Conservation (phyloP, 2,329 filamentous ascomycete genomes). For the Ploettnerulaceae sp. region DNA sequence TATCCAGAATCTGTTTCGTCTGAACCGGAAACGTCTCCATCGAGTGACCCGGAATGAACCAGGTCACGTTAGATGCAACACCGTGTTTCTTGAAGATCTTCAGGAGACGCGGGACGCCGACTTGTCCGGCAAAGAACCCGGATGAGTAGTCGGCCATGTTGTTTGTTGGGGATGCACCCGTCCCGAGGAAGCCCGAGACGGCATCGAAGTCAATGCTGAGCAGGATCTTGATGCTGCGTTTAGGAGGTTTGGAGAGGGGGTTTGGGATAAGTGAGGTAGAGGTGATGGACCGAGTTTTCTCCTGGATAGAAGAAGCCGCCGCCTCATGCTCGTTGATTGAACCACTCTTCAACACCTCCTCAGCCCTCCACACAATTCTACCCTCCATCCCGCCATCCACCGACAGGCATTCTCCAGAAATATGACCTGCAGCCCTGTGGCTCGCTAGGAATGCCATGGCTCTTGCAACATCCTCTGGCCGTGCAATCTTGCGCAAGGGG, state of each 20-base stretch:
- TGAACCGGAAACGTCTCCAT: constrained; percentile 52
- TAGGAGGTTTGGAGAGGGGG: constrained; percentile 2
- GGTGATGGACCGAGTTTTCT: constrained; percentile 7
- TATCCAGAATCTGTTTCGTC: constrained; percentile 45
- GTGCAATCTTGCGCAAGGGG: constrained; percentile 61
- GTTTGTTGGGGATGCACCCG: constrained; percentile 45
- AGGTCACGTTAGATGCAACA: constrained; percentile 50
- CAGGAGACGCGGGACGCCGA: constrained; percentile 52
- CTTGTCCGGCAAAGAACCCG: constrained; percentile 28
- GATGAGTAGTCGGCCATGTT: constrained; percentile 50
- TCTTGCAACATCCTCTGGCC: constrained; percentile 66
- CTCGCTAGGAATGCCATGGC: constrained; percentile 69
- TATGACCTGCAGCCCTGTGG: constrained; percentile 56
- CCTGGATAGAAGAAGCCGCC: too few species aligned
- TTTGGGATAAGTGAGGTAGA: constrained; percentile 7
- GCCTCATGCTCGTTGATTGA: too few species aligned
- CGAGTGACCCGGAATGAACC: constrained; percentile 57
- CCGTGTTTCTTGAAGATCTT: constrained; percentile 47
- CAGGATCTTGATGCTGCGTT: constrained; percentile 22
- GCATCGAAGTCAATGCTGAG: constrained; percentile 40
- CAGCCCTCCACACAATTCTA: constrained; percentile 42
- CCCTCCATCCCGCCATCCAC: constrained; percentile 48
- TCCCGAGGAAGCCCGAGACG: constrained; percentile 55
- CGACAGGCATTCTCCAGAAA: constrained; percentile 48
- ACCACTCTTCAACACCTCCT: constrained; percentile 19